Conservation (phyloP, 371 early-diverging fungal species). For the Circinella umbellata region DNA sequence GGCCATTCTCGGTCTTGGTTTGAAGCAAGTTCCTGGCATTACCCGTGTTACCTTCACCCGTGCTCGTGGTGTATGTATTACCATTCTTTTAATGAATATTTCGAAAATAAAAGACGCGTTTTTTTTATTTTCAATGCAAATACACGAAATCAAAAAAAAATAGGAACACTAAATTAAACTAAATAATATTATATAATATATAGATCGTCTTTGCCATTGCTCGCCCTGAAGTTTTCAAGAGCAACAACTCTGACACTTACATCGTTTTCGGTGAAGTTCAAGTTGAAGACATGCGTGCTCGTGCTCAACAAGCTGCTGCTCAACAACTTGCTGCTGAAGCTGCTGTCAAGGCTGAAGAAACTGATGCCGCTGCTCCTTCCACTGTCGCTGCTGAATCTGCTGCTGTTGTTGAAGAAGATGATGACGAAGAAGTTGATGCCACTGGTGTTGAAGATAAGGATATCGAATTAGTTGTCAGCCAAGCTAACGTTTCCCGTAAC, state of each 20-base stretch:
- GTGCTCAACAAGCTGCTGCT: conserved; percentile 75
- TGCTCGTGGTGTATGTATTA: conserved; percentile 71
- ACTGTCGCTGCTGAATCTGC: conserved; percentile 42
- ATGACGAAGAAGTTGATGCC: conserved; percentile 62
- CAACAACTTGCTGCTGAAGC: conserved; percentile 64
- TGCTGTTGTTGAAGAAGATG: conserved; percentile 63
- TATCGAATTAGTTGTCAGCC: conserved; percentile 91
- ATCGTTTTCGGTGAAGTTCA: conserved; percentile 96
- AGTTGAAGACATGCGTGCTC: conserved; percentile 83
- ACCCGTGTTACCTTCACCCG: conserved; percentile 92
- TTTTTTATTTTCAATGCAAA: background rate
- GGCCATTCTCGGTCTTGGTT: conserved; percentile 91
- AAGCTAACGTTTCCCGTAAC: conserved; percentile 86
- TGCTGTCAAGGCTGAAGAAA: conserved; percentile 54
- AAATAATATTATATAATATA: background rate
- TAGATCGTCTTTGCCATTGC: conserved; percentile 86
- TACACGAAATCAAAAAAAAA: too few species aligned
- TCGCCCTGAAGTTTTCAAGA: conserved; percentile 94
- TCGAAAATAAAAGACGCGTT: background rate
- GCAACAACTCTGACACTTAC: conserved; percentile 88
- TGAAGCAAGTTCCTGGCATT: conserved; percentile 87
- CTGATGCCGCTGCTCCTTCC: conserved; percentile 39
- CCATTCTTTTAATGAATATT: background rate
- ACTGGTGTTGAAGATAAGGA: conserved; percentile 89
- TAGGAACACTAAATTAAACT: too few species aligned